Evolutionary conservation across 176 grass and related monocot genomes (phyloP), one percentile per base, ranked within the genome.

Genomic region (Carex parvula): DNA sequence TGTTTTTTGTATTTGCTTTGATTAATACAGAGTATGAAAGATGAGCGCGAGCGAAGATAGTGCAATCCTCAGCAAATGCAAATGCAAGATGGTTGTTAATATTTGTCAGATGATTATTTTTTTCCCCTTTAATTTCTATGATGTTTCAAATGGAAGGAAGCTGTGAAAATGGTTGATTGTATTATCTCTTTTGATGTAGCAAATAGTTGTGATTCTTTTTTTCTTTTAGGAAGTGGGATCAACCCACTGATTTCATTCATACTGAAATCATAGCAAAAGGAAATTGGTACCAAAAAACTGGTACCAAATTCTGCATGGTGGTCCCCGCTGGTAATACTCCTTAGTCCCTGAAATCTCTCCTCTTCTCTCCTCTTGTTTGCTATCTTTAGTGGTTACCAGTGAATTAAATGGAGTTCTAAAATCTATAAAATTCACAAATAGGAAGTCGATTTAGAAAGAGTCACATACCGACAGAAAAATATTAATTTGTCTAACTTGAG

Each of bases 261-360:
- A 39, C 4, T 39, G 37, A 39, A 39, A 39, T 39, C 37, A 39
- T 39, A 39, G 4, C 37, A 39, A 6, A 39, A 39, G 33, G 37
- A 39, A 39, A 39, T 39, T 39, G 37, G 37, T 39, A 39, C 37
- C 37, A 39, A 39, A 39, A 4, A 39, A 39, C 4, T 39, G 37
- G 33, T 35, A 35, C 33, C 33, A 35, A 35, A 4, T 35, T 35
- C 78, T 87, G 72, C 75, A 88, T 88, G 83, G 67, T 84, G 83
- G 86, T 18, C 0, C 87, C 88, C 8, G 85, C 17, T 22, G 80
- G 93, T 46, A 86, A 89, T 52, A 87, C 93, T 16, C 90, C 88
- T 62, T 92, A 14, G 85, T 89, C 64, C 87, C 90, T 61, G 82
- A 89, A 83, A 92, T 92, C 2, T 29, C 2, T 46, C 13, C 16